Evolutionary conservation across 2,329 filamentous ascomycete species (phyloP), one percentile per base, ranked within the genome.

Genomic region (Verruconis gallopava): DNA sequence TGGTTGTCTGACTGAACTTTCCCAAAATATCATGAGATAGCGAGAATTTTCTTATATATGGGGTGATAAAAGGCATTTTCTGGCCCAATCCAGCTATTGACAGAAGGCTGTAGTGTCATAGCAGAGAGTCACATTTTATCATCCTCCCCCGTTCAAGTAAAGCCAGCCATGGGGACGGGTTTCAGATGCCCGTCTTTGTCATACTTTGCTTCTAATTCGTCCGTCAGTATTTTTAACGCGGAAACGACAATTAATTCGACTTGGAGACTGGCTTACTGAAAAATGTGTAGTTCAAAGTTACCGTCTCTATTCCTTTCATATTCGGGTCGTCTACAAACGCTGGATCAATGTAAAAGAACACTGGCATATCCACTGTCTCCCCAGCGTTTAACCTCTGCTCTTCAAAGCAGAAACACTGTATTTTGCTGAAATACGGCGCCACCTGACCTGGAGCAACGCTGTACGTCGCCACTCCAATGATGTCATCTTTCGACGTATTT

Each of bases 381-480:
- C 89, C 88, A 4, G 88, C 88, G 57, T 91, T 89, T 50, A 98
- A 64, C 47, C 93, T 73, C 71, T 98, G 91, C 60, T 73, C 89
- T 66, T 98, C 91, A 55, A 98, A 98, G 63, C 91, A 98, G 63
- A 98, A 98, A 58, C 91, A 98, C 63, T 98, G 91, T 36, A 98
- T 98, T 73, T 98, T 98, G 74, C 84, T 93, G 58, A 98, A 98
- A 61, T 98, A 98, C 1, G 85, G 88, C 34, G 91, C 89, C 35
- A 93, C 88, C 64, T 98, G 91, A 3, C 77, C 91, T 0, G 91
- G 91, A 2, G 89, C 95, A 21, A 98, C 93, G 56, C 85, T 93
- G 64, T 98, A 98, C 5, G 91, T 98, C 9, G 91, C 91, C 34
- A 98, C 88, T 37, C 91, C 91, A 55, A 98, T 96, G 53, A 98